phyloP scores from a whole-genome alignment of 345 rosid species.

The Brassica carinata region DNA sequence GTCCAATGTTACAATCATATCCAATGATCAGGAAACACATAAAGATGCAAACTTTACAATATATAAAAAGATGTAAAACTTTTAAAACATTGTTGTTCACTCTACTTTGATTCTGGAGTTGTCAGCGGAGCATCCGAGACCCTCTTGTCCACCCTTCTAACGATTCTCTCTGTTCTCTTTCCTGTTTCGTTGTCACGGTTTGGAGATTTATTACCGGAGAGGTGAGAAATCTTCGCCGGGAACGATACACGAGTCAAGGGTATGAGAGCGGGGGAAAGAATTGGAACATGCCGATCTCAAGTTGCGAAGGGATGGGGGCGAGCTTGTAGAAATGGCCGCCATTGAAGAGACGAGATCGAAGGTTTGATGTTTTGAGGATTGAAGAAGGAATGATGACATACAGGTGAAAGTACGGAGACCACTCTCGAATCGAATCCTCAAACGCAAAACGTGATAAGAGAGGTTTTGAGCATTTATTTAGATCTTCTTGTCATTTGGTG shows the following conservation, averaged over 20 bases:
- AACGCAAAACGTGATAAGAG: neutral
- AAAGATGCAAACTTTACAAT: neutral
- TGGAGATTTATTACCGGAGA: conserved; percentile 17
- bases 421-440: neutral
- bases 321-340: conserved; percentile 44
- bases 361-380: conserved; percentile 5
- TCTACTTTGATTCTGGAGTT: conserved; percentile 43
- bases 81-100: too few relatives aligned
- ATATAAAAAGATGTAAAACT: neutral
- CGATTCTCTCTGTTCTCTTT: conserved; percentile 36
- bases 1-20: neutral
- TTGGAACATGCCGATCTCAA: conserved; percentile 25
- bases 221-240: conserved; percentile 23
- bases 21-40: neutral
- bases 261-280: conserved; percentile 15
- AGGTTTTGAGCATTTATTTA: neutral
- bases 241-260: conserved; percentile 32
- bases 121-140: conserved; percentile 40
- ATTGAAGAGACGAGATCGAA: conserved; percentile 23
- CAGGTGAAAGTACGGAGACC: neutral
- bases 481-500: neutral
- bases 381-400: neutral
- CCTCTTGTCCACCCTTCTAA: conserved; percentile 41
- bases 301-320: conserved; percentile 22
- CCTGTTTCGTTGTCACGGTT: conserved; percentile 10